Evolutionary conservation across 176 grass and related monocot genomes (phyloP).

Genomic region (Typha latifolia): DNA sequence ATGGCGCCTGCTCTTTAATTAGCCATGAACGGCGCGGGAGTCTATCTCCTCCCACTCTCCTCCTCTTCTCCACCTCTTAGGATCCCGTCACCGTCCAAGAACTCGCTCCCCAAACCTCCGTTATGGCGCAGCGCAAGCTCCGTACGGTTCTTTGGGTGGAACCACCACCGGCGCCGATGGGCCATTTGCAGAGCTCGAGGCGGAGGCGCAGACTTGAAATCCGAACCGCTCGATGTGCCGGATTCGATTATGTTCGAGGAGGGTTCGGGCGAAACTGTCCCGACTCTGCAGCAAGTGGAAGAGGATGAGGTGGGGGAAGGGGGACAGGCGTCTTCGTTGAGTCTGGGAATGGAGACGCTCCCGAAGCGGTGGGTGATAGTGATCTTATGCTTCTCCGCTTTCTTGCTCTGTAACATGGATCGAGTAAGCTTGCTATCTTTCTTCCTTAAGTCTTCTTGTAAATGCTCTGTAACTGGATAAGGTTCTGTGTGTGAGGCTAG

Average conservation of each 20-base stretch:
- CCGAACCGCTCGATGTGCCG: constrained; percentile 3
- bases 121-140: background rate
- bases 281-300: background rate
- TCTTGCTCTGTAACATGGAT: constrained; percentile 97
- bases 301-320: background rate
- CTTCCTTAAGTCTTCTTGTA: background rate
- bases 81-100: background rate
- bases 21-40: constrained; percentile 12
- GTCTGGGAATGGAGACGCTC: constrained; percentile 23
- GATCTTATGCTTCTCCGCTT: constrained; percentile 90
- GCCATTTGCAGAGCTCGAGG: background rate
- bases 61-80: background rate
- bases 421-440: constrained; percentile 33
- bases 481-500: background rate
- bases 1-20: constrained; percentile 1
- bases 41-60: constrained; percentile 23
- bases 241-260: background rate
- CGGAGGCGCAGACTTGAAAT: constrained; percentile 21
- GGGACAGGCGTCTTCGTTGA: background rate
- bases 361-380: constrained; percentile 85
- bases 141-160: background rate
- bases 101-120: background rate
- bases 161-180: background rate
- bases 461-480: background rate
- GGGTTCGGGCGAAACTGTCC: background rate